A percentile compares a stretch with the other conserved stretches of the same genome.
Evolutionary conservation across 768 basidiomycete genomes (phyloP).

Genomic region (Leccinum arenicola): DNA sequence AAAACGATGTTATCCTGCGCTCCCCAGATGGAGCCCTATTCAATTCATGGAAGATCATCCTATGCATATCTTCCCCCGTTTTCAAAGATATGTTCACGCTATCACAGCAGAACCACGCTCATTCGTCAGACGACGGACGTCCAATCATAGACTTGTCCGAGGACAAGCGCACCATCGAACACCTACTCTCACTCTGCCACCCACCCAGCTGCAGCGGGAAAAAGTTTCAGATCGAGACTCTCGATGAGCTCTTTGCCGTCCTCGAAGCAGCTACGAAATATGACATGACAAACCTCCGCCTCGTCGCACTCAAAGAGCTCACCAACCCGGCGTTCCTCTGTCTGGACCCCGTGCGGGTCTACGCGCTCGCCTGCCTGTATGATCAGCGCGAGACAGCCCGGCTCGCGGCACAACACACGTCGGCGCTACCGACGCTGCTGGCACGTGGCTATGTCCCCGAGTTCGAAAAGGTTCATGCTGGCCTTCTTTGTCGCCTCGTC

Average conservation of each 20-base stretch:
- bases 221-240: neutral
- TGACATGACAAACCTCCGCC: constrained; percentile 10
- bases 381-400: neutral
- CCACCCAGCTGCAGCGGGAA: constrained; percentile 1
- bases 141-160: constrained; percentile 12
- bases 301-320: constrained; percentile 4
- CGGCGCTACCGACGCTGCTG: constrained; percentile 5
- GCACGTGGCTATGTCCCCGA: neutral
- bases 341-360: constrained; percentile 7
- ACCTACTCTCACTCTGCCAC: constrained; percentile 11
- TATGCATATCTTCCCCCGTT: constrained; percentile 11
- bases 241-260: constrained; percentile 4
- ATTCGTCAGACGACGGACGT: neutral
- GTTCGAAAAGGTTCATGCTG: constrained; percentile 12
- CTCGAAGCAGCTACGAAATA: constrained; percentile 16
- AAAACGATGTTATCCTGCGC: constrained; percentile 13
- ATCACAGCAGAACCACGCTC: constrained; percentile 1
- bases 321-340: constrained; percentile 1
- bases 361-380: constrained; percentile 14
- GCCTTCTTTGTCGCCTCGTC: constrained; percentile 4
- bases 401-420: constrained; percentile 11
- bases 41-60: constrained; percentile 6
- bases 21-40: constrained; percentile 10
- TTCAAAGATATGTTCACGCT: constrained; percentile 17
- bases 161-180: constrained; percentile 4